These are phyloP conservation scores for Ilex aquifolium DNA, from an alignment of 257 asterid genomes.

Conservation along the genomic window DNA sequence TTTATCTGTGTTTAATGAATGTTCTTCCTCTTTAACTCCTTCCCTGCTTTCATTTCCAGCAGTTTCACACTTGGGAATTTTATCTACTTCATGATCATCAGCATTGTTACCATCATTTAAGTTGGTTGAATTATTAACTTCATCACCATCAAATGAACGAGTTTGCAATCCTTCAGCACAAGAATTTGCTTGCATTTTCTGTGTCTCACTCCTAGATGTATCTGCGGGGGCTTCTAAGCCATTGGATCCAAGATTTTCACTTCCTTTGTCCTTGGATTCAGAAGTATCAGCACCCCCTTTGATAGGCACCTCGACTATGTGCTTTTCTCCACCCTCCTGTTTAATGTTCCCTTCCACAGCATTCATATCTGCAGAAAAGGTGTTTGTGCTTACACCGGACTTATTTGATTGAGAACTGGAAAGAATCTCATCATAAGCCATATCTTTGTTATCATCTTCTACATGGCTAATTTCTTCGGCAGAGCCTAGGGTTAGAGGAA, in stretches of 20 bases:
- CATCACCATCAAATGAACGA: conserved; percentile 13
- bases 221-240: neutral
- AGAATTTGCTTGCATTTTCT: neutral
- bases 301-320: conserved; percentile 4
- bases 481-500: conserved; percentile 22
- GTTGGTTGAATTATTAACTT: conserved; percentile 12
- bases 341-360: conserved; percentile 11
- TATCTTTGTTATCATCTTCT: conserved; percentile 16
- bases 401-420: conserved; percentile 9
- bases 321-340: conserved; percentile 7
- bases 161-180: conserved; percentile 13
- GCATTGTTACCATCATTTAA: conserved; percentile 13
- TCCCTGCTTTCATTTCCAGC: conserved; percentile 15
- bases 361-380: conserved; percentile 16
- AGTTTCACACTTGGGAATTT: conserved; percentile 13
- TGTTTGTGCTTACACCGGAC: conserved; percentile 17
- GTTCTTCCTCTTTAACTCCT: conserved; percentile 20
- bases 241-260: conserved; percentile 3
- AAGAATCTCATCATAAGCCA: conserved; percentile 16
- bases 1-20: conserved; percentile 16
- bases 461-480: conserved; percentile 22
- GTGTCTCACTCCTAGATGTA: conserved; percentile 10
- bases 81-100: conserved; percentile 12
- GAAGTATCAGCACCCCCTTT: conserved; percentile 13
- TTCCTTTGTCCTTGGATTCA: neutral